Evolutionary conservation across 805 yeast genomes (phyloP), one percentile per base, ranked within the genome.

Genomic region (Nakazawaea peltata): DNA sequence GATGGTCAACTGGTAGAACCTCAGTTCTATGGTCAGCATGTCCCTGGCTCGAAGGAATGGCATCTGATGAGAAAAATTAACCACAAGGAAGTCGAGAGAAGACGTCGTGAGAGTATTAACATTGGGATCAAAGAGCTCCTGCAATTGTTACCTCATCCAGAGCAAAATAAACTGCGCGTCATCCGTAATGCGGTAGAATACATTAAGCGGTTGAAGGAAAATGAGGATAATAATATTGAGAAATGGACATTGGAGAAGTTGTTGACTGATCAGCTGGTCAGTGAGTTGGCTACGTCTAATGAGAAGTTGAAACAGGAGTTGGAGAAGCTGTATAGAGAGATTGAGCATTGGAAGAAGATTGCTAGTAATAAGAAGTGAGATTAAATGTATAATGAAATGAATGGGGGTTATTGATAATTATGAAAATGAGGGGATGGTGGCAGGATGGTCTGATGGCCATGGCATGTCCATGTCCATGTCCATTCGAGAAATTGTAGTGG

Each of bases 161-260:
- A 86, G 51, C 74, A 84, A 37, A 90, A 90, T 59, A 92, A 92
- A 66, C 82, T 97, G 13, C 90, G 86, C 54, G 84, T 90, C 41
- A 67, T 92, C 46, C 78, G 77, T 50, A 71, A 90, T 41, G 95
- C 95, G 3, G 90, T 85, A 23, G 96, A 88, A 53, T 86, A 82
- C 52, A 92, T 92, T 55, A 77, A 81, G 57, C 74, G 88, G 59
- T 71, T 92, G 53, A 84, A 87, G 59, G 95, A 85, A 49, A 85
- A 84, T 49, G 97, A 88, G 59, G 79, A 76, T 57, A 78, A 81
- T 49, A 83, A 84, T 53, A 80, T 86, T 49, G 96, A 90, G 59
- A 90, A 92, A 63, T 85, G 94, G 85, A 88, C 97, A 5, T 68
- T 90, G 51, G 97, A 90, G 58, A 90, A 90, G 62, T 69, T 92